Conservation (phyloP, 2,329 filamentous ascomycete species). For the Fusarium begoniae region DNA sequence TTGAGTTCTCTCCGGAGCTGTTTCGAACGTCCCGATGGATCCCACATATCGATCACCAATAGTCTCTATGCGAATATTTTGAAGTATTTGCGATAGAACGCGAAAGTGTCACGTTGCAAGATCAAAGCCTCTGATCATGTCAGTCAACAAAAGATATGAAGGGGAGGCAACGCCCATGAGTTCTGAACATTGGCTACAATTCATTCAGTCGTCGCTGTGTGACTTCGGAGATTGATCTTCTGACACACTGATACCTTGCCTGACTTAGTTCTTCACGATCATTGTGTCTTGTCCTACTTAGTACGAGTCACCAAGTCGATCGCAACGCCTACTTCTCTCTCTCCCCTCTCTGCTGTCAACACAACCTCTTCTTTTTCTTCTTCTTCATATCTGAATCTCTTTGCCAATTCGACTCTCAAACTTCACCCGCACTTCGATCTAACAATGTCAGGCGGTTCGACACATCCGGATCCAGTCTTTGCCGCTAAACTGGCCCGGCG, state of each 20-base stretch:
- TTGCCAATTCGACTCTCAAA: background rate
- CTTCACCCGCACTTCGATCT: background rate
- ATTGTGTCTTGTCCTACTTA: slow-evolving; percentile 28
- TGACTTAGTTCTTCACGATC: slow-evolving; percentile 24
- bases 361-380: background rate
- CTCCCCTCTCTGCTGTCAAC: background rate
- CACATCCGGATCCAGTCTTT: slow-evolving; percentile 29
- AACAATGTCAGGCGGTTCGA: slow-evolving; percentile 27
- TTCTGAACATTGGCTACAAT: slow-evolving; percentile 2
- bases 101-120: background rate
- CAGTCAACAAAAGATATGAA: slow-evolving; percentile 6
- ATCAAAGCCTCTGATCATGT: background rate
- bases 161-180: background rate
- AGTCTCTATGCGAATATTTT: background rate
- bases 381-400: background rate
- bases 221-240: slow-evolving; percentile 23
- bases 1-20: background rate
- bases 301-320: slow-evolving; percentile 18
- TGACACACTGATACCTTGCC: slow-evolving; percentile 21
- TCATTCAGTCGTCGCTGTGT: slow-evolving; percentile 15
- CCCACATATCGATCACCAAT: background rate
- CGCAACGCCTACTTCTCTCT: slow-evolving; percentile 7
- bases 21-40: slow-evolving; percentile 15
- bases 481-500: slow-evolving; percentile 36
- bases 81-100: background rate